Conservation (phyloP, 495 filamentous ascomycete genomes). For the Neurospora tetrasperma region DNA sequence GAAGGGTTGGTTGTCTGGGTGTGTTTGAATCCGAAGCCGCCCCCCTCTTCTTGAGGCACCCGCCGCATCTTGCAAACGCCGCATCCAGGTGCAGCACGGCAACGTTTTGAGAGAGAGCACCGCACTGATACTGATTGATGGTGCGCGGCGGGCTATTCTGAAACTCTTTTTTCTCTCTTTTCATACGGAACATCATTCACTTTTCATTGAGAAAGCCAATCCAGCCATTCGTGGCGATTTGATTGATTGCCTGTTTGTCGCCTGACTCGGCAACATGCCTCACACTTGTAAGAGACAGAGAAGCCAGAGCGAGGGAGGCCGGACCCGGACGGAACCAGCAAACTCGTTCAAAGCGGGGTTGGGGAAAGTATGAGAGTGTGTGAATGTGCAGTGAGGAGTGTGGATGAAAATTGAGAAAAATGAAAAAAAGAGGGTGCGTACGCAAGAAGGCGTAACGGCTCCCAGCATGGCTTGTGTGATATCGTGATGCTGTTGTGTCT, state of each 20-base stretch:
- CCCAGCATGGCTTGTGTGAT: conserved; percentile 14
- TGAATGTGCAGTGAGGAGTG: neutral
- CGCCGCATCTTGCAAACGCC: neutral
- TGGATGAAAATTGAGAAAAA: neutral
- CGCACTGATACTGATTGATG: neutral
- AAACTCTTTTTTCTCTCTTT: neutral
- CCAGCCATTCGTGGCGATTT: neutral
- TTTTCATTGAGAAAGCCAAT: neutral
- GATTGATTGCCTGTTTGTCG: neutral
- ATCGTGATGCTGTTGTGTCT: conserved; percentile 10
- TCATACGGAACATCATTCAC: neutral
- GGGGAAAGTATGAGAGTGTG: neutral
- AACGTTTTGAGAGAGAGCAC: neutral
- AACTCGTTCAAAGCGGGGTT: conserved; percentile 1
- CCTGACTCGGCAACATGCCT: neutral
- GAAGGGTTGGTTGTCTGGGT: neutral
- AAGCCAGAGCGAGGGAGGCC: neutral
- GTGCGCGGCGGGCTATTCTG: neutral
- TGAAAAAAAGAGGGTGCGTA: neutral
- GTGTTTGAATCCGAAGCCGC: neutral
- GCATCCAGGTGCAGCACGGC: neutral
- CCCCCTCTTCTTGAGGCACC: neutral
- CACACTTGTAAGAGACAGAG: neutral
- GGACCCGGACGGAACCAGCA: neutral
- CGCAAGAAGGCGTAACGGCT: conserved; percentile 6